These are phyloP conservation scores for Trichoderma arundinaceum DNA, from an alignment of 2,329 filamentous ascomycete genomes.

Conservation along the genomic window DNA sequence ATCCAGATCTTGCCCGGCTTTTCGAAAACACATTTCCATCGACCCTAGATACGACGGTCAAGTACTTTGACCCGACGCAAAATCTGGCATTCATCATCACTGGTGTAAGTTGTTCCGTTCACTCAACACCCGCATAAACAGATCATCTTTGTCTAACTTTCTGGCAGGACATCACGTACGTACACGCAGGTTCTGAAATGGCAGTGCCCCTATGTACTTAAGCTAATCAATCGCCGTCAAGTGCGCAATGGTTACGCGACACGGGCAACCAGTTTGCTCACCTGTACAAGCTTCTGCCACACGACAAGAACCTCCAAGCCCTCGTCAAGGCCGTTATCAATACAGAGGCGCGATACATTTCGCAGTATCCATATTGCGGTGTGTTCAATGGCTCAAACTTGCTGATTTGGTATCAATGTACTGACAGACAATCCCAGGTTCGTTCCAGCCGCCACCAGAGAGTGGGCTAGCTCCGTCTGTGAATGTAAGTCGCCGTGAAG, in stretches of 20 bases:
- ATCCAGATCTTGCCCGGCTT: conserved; percentile 73
- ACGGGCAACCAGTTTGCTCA: conserved; percentile 77
- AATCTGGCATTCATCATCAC: conserved; percentile 80
- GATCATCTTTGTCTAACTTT: not conserved
- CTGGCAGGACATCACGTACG: conserved; percentile 39
- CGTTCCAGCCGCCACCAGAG: conserved; percentile 83
- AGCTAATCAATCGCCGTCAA: conserved; percentile 12
- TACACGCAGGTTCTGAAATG: not conserved
- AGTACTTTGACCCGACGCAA: conserved; percentile 71
- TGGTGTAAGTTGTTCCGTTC: conserved; percentile 65
- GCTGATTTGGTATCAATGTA: no score
- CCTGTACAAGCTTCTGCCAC: conserved; percentile 64
- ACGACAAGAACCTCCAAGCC: conserved; percentile 65
- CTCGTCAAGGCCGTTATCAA: conserved; percentile 75
- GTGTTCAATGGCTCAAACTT: not conserved
- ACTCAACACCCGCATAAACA: conserved; percentile 64
- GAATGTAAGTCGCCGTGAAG: conserved; percentile 33
- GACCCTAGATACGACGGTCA: conserved; percentile 80
- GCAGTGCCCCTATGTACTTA: not conserved
- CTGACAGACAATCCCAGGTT: conserved; percentile 56
- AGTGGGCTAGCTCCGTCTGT: conserved; percentile 54
- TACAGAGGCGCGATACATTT: conserved; percentile 70
- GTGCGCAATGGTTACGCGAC: conserved; percentile 74
- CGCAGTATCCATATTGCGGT: conserved; percentile 74
- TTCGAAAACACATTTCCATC: conserved; percentile 87